These are phyloP conservation scores for Populus hybrid DNA, from an alignment of 441 rosid genomes.

Conservation along the genomic window DNA sequence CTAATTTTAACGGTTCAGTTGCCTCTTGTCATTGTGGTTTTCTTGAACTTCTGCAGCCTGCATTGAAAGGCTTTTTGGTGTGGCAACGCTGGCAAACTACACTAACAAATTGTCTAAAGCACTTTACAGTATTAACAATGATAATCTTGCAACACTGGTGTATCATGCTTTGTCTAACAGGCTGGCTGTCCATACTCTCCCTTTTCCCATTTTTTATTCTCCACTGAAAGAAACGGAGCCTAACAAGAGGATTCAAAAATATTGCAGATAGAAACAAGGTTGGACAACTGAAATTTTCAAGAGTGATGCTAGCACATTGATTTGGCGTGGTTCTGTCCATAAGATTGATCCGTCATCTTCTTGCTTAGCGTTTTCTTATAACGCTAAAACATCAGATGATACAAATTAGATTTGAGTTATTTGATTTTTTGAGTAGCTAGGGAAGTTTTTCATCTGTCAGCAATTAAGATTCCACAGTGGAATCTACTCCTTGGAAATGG, in stretches of 20 bases:
- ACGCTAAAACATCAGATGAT: background rate
- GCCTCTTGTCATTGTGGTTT: no score
- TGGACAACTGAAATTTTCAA: background rate
- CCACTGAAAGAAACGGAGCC: background rate
- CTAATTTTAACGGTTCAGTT: no score
- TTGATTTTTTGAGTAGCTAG: background rate
- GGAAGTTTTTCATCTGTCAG: background rate
- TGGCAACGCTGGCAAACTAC: no score
- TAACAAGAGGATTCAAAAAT: background rate
- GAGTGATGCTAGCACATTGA: background rate
- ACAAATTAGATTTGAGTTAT: background rate
- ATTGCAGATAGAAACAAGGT: background rate
- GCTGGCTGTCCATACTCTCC: background rate
- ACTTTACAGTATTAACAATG: background rate
- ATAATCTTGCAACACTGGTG: background rate
- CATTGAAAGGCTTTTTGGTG: no score
- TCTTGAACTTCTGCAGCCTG: no score
- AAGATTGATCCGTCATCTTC: background rate
- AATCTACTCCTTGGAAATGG: no score
- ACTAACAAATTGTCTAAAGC: no score
- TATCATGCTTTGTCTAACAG: background rate
- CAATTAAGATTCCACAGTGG: no score
- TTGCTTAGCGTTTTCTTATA: background rate
- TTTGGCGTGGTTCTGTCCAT: background rate
- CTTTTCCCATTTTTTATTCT: constrained; percentile 6